Percentiles rank a stretch among this genome's conserved stretches.
Evolutionary conservation across 306 rosid species (phyloP).

Genomic region (Senna tora): DNA sequence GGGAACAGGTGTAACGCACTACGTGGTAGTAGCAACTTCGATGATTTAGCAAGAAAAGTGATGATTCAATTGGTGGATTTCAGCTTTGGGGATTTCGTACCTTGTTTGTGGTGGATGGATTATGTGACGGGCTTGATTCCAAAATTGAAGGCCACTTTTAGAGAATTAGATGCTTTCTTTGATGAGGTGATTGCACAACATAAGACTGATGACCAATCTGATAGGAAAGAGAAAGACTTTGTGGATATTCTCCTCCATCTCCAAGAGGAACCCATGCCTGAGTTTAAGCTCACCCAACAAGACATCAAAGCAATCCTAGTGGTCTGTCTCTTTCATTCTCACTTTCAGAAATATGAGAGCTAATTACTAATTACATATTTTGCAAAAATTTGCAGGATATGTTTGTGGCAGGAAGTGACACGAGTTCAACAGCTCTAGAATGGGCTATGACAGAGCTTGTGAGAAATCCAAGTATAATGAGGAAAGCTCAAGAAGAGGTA

Average conservation of each 20-base stretch:
- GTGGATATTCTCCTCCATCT: conserved; percentile 45
- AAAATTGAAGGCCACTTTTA: conserved; percentile 12
- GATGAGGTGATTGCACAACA: conserved; percentile 42
- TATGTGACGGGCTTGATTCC: conserved; percentile 33
- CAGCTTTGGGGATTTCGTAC: conserved; percentile 46
- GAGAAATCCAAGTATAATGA: conserved; percentile 10
- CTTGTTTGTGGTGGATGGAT: conserved; percentile 52
- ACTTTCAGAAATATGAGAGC: too few relatives aligned
- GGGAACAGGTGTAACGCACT: conserved; percentile 31
- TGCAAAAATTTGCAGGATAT: conserved; percentile 21
- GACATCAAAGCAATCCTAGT: conserved; percentile 35
- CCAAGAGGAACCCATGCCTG: conserved; percentile 28
- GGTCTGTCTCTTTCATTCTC: not conserved
- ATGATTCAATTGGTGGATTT: not conserved
- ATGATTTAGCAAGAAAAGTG: conserved; percentile 3
- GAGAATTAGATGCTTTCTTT: conserved; percentile 35
- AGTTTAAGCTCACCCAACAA: conserved; percentile 27
- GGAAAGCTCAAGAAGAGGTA: conserved; percentile 47
- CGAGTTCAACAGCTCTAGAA: not conserved
- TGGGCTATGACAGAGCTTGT: conserved; percentile 15
- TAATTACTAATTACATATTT: too few relatives aligned
- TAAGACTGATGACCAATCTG: not conserved
- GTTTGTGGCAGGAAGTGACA: conserved; percentile 26
- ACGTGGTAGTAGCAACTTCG: conserved; percentile 7
- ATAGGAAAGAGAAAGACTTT: conserved; percentile 30